Percentiles rank a stretch among this genome's conserved stretches.
Evolutionary conservation across 2,329 filamentous ascomycete species (phyloP).

Genomic region (Microcera coccophila): DNA sequence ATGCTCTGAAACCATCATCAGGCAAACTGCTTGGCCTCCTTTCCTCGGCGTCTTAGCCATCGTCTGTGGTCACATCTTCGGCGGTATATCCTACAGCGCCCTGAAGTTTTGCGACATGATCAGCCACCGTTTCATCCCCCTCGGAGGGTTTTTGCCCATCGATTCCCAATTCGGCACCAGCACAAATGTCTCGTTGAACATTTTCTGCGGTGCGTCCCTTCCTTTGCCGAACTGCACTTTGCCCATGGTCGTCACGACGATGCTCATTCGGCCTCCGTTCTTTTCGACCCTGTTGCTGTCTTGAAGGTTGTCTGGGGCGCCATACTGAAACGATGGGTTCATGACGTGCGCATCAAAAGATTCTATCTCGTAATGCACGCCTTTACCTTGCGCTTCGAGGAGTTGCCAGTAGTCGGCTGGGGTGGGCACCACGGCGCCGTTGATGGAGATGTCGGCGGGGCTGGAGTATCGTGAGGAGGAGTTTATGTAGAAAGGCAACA

Average conservation of each 20-base stretch:
- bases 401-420: slow-evolving; percentile 64
- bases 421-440: slow-evolving; percentile 64
- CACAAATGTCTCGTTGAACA: slow-evolving; percentile 77
- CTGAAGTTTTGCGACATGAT: slow-evolving; percentile 72
- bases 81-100: slow-evolving; percentile 38
- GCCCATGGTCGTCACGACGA: slow-evolving; percentile 71
- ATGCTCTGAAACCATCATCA: too few species aligned
- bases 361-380: slow-evolving; percentile 67
- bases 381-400: slow-evolving; percentile 58
- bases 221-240: slow-evolving; percentile 64
- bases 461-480: slow-evolving; percentile 49
- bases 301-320: slow-evolving; percentile 47
- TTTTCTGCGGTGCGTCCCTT: slow-evolving; percentile 59
- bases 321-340: slow-evolving; percentile 61
- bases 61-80: background rate
- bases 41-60: slow-evolving; percentile 1
- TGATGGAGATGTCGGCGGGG: slow-evolving; percentile 72
- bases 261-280: slow-evolving; percentile 58
- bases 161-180: slow-evolving; percentile 72
- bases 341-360: slow-evolving; percentile 74
- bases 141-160: slow-evolving; percentile 49
- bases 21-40: too few species aligned
- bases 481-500: slow-evolving; percentile 69
- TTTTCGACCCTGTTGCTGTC: slow-evolving; percentile 43
- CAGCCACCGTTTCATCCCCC: slow-evolving; percentile 57